phyloP scores from a whole-genome alignment of 2,329 filamentous ascomycete species.

The Penicillium polonicum region DNA sequence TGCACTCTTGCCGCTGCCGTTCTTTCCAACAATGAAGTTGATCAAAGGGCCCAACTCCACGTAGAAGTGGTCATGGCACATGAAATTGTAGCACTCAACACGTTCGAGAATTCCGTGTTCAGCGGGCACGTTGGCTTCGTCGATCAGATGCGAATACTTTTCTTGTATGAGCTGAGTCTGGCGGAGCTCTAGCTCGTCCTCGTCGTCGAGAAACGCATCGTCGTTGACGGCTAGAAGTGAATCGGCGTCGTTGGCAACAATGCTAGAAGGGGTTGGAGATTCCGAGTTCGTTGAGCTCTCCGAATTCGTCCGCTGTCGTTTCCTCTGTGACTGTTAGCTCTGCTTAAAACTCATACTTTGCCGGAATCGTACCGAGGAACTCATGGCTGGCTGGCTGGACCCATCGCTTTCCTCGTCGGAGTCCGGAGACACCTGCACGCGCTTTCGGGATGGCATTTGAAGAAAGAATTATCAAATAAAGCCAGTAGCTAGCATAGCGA shows the following conservation, averaged over 20 bases:
- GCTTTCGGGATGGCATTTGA: slow-evolving; percentile 46
- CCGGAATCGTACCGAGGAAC: slow-evolving; percentile 29
- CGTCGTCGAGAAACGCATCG: slow-evolving; percentile 30
- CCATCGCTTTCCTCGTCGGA: slow-evolving; percentile 33
- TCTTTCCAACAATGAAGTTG: slow-evolving; percentile 97
- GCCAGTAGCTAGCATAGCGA: background rate
- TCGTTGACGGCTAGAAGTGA: slow-evolving; percentile 21
- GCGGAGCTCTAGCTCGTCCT: slow-evolving; percentile 52
- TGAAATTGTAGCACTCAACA: slow-evolving; percentile 88
- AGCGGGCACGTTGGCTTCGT: slow-evolving; percentile 69
- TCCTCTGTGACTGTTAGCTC: slow-evolving; percentile 32
- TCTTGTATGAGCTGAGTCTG: slow-evolving; percentile 63
- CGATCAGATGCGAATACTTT: slow-evolving; percentile 47
- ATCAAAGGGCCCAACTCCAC: slow-evolving; percentile 89
- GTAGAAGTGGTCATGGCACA: slow-evolving; percentile 84
- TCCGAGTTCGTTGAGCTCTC: background rate
- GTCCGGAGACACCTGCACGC: slow-evolving; percentile 33
- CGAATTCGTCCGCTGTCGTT: slow-evolving; percentile 38
- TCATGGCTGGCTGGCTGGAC: slow-evolving; percentile 25
- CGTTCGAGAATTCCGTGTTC: slow-evolving; percentile 86
- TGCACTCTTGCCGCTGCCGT: slow-evolving; percentile 96
- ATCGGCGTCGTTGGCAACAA: slow-evolving; percentile 12
- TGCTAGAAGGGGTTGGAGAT: slow-evolving; percentile 19
- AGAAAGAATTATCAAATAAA: background rate
- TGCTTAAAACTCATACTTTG: slow-evolving; percentile 1